phyloP scores from a whole-genome alignment of 345 rosid genomes.

The Excoecaria agallocha region DNA sequence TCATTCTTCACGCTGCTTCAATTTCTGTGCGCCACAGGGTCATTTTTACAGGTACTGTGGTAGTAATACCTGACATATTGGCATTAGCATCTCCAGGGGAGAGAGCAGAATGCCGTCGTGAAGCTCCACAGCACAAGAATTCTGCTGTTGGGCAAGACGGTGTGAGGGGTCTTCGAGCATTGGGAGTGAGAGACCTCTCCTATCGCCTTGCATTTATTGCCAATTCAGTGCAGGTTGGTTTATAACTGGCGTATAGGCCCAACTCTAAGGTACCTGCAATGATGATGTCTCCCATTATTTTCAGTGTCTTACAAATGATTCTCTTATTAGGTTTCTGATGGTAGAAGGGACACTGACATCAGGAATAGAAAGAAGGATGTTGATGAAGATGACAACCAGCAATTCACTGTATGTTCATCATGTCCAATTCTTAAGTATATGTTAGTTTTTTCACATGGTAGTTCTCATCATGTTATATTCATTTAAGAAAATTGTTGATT shows the following conservation, averaged over 20 bases:
- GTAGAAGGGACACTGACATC: conserved; percentile 75
- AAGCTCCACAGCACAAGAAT: conserved; percentile 61
- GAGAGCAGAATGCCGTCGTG: conserved; percentile 81
- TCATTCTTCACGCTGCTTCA: neutral
- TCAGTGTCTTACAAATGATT: conserved; percentile 17
- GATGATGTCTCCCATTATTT: neutral
- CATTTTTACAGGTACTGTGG: conserved; percentile 83
- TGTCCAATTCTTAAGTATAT: neutral
- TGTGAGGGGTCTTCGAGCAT: conserved; percentile 73
- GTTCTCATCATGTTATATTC: neutral
- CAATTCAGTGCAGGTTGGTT: conserved; percentile 87
- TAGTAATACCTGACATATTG: conserved; percentile 87
- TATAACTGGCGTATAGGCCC: conserved; percentile 1
- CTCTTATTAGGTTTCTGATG: conserved; percentile 61
- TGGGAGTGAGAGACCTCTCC: conserved; percentile 94
- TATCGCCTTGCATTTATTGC: conserved; percentile 93
- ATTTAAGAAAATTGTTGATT: too few relatives aligned
- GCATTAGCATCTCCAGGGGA: conserved; percentile 95
- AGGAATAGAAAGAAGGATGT: conserved; percentile 82
- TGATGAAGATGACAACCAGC: conserved; percentile 75
- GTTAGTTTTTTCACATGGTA: neutral
- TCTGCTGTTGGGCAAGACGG: conserved; percentile 71
- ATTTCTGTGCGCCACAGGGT: conserved; percentile 50
- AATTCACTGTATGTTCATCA: conserved; percentile 57
- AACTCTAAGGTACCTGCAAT: neutral